Evolutionary conservation across 495 filamentous ascomycete species (phyloP).

Genomic region (Arthonia radiata): DNA sequence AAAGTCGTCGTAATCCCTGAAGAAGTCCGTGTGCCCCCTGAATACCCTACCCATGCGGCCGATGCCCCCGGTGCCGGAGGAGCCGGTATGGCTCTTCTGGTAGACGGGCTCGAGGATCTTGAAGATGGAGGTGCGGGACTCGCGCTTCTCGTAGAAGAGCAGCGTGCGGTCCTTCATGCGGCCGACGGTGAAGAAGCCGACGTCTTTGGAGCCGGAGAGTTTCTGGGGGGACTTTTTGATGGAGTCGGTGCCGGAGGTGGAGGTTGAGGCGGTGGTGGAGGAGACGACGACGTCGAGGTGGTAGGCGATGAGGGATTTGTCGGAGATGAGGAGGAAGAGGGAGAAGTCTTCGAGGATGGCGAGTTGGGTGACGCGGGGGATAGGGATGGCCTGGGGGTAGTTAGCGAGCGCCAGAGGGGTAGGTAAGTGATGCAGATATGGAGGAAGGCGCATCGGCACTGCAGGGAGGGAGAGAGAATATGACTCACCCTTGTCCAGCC

Average conservation of each 20-base stretch:
- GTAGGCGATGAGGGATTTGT: conserved; percentile 79
- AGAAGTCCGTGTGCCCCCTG: conserved; percentile 83
- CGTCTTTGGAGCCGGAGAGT: conserved; percentile 64
- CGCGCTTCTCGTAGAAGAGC: conserved; percentile 91
- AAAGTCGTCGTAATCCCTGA: conserved; percentile 95
- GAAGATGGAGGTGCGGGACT: conserved; percentile 75
- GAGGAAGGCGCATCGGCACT: conserved; percentile 1
- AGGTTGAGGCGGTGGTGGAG: conserved; percentile 32
- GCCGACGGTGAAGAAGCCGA: conserved; percentile 85
- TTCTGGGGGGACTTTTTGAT: conserved; percentile 66
- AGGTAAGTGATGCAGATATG: too few species aligned
- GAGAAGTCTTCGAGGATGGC: conserved; percentile 90
- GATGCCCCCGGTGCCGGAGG: conserved; percentile 20
- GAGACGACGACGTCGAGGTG: conserved; percentile 79
- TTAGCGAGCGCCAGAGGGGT: too few species aligned
- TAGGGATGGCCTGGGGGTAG: conserved; percentile 36
- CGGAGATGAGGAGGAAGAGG: conserved; percentile 68
- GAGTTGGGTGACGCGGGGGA: conserved; percentile 64
- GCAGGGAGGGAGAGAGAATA: conserved; percentile 1
- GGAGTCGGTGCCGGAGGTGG: conserved; percentile 37
- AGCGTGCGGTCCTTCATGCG: conserved; percentile 89
- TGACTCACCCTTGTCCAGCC: conserved; percentile 58
- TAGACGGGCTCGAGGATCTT: conserved; percentile 90
- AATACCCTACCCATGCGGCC: too few species aligned
- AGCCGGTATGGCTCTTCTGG: conserved; percentile 38